Evolutionary conservation across 1,284 basidiomycete species (phyloP), one percentile per base, ranked within the genome.

Genomic region (Malassezia nana): DNA sequence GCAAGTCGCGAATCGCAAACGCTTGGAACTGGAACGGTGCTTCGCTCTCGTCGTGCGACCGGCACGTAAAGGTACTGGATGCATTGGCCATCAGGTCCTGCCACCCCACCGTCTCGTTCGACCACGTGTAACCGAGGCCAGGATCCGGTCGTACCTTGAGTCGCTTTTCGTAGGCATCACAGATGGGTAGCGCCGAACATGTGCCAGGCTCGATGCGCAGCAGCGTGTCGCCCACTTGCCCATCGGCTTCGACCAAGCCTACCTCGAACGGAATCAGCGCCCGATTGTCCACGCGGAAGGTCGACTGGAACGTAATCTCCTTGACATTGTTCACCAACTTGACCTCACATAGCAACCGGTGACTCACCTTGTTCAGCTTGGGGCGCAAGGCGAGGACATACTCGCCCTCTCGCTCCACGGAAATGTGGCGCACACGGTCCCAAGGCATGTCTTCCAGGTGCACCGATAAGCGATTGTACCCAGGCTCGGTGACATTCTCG

Each of bases 11-110:
- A 58, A 89, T 82, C 2, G 87, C 86, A 80, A 86, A 94, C 12
- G 86, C 86, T 72, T 96, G 92, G 78, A 98, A 90, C 38, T 89
- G 84, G 80, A 98, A 98, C 1, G 90, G 83, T 6, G 90, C 87
- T 73, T 98, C 92, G 46, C 79, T 80, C 1, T 82, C 78, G 65
- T 89, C 84, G 39, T 82, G 80, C 64, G 92, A 88, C 52, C 85
- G 83, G 75, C 94, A 99, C 33, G 82, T 84, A 52, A 98, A 81
- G 1, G 87, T 84, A 48, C 91, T 82, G 28, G 83, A 82, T 40
- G 84, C 84, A n/a, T 82, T 77, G 46, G 63, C 62, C 39, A 90
- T 77, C 3, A 99, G 78, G 63, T 95, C 91, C 66, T 94, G 89
- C 83, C 90, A 94, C 50, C 86, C 82, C 49, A 94, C 69, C 38